A percentile compares a stretch with the other conserved stretches of the same genome.
These are phyloP conservation scores for Mycena olivaceomarginata DNA, from an alignment of 768 basidiomycete species.

Conservation along the genomic window DNA sequence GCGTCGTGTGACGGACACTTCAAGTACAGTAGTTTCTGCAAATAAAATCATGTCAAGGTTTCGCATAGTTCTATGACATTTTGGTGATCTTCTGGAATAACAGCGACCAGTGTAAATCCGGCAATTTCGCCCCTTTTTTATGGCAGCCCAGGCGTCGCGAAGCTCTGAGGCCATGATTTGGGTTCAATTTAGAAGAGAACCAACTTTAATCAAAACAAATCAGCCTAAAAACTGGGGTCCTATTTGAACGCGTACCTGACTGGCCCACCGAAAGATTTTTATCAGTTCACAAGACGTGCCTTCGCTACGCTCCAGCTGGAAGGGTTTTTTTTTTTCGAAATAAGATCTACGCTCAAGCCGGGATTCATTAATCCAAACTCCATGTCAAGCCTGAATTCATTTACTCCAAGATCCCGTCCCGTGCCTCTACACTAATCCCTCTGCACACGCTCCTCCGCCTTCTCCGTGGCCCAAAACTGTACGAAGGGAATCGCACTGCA, in stretches of 20 bases:
- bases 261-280: slow-evolving; percentile 15
- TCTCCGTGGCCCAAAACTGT: no score
- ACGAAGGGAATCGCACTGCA: no score
- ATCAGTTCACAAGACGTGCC: slow-evolving; percentile 11
- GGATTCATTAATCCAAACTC: no score
- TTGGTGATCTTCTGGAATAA: slow-evolving; percentile 7
- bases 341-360: no score
- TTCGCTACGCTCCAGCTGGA: neutral
- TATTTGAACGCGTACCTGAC: neutral
- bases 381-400: no score
- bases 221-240: slow-evolving; percentile 12
- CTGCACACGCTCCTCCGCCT: no score
- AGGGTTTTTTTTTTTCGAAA: slow-evolving; percentile 7
- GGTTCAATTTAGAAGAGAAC: slow-evolving; percentile 17
- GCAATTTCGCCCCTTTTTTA: neutral
- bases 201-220: slow-evolving; percentile 13
- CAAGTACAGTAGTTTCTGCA: slow-evolving; percentile 2
- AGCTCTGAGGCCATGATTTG: slow-evolving; percentile 8
- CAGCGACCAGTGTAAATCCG: slow-evolving; percentile 2
- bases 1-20: neutral
- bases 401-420: no score
- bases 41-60: slow-evolving; percentile 6
- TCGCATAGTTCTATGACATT: slow-evolving; percentile 2
- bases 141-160: neutral
- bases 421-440: no score